Percentiles rank a stretch among this genome's conserved stretches.
These are phyloP conservation scores for Sarocladium strictum DNA, from an alignment of 2,329 filamentous ascomycete species.

Conservation along the genomic window DNA sequence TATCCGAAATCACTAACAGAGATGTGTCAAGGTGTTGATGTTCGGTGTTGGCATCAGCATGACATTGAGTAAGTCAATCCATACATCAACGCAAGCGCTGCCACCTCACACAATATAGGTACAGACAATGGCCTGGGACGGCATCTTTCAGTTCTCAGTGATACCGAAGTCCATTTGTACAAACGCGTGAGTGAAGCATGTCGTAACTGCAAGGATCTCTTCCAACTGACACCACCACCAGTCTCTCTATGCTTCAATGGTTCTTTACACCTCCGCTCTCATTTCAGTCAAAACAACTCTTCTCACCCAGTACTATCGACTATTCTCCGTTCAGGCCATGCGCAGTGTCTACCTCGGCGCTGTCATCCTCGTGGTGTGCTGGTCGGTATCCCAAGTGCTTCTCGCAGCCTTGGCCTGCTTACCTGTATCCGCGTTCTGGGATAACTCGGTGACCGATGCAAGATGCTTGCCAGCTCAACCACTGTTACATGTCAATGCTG, in stretches of 20 bases:
- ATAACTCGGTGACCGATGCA: slow-evolving; percentile 14
- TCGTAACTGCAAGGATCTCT: too few species aligned
- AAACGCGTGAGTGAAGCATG: slow-evolving; percentile 5
- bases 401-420: slow-evolving; percentile 19
- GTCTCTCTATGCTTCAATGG: slow-evolving; percentile 24
- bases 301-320: slow-evolving; percentile 30
- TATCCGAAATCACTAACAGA: background rate
- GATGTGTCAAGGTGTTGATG: background rate
- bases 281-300: slow-evolving; percentile 28
- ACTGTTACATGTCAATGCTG: slow-evolving; percentile 20
- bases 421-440: slow-evolving; percentile 22
- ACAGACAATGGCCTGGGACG: slow-evolving; percentile 15
- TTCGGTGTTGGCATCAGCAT: slow-evolving; percentile 2
- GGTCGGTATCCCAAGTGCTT: slow-evolving; percentile 22
- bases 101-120: background rate
- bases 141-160: slow-evolving; percentile 9
- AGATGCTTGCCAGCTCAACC: slow-evolving; percentile 17
- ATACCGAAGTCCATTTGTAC: background rate
- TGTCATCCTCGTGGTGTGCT: slow-evolving; percentile 19
- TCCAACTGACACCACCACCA: slow-evolving; percentile 10
- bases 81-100: too few species aligned
- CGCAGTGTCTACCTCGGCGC: slow-evolving; percentile 19
- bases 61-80: slow-evolving; percentile 1
- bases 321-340: slow-evolving; percentile 20
- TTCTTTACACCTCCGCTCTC: slow-evolving; percentile 25